These are phyloP conservation scores for Aspergillus brunneoviolaceus DNA, from an alignment of 2,329 filamentous ascomycete species.

Conservation along the genomic window DNA sequence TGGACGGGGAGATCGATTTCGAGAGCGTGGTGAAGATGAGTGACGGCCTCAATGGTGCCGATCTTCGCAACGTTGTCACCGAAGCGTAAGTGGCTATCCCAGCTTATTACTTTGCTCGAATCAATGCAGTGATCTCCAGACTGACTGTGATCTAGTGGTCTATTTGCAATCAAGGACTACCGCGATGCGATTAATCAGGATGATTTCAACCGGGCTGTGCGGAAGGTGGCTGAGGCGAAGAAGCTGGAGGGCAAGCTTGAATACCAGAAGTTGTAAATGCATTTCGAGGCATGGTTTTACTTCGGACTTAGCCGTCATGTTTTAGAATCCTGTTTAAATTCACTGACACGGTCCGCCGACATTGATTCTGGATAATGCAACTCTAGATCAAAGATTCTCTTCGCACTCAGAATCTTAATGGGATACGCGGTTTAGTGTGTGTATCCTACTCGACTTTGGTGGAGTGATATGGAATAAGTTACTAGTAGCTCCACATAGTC, in stretches of 20 bases:
- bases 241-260: constrained; percentile 98
- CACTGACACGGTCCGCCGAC: neutral
- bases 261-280: constrained; percentile 82
- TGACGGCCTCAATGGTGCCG: constrained; percentile 93
- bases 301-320: constrained; percentile 16
- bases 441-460: too few relatives aligned
- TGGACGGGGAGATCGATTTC: constrained; percentile 95
- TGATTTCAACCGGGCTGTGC: constrained; percentile 98
- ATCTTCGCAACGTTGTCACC: constrained; percentile 95
- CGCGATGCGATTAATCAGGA: constrained; percentile 95
- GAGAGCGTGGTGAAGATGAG: constrained; percentile 99
- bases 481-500: neutral
- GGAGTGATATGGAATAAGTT: neutral
- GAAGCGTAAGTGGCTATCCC: constrained; percentile 73
- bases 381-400: neutral
- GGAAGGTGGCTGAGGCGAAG: constrained; percentile 96
- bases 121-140: neutral
- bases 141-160: constrained; percentile 58
- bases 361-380: neutral
- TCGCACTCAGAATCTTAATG: too few relatives aligned
- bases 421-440: too few relatives aligned
- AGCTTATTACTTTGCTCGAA: neutral
- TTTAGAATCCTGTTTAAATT: neutral
- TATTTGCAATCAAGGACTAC: constrained; percentile 98
- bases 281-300: constrained; percentile 9